Evolutionary conservation across 2,329 filamentous ascomycete genomes (phyloP), one percentile per base, ranked within the genome.

Genomic region (Fusarium falciforme): DNA sequence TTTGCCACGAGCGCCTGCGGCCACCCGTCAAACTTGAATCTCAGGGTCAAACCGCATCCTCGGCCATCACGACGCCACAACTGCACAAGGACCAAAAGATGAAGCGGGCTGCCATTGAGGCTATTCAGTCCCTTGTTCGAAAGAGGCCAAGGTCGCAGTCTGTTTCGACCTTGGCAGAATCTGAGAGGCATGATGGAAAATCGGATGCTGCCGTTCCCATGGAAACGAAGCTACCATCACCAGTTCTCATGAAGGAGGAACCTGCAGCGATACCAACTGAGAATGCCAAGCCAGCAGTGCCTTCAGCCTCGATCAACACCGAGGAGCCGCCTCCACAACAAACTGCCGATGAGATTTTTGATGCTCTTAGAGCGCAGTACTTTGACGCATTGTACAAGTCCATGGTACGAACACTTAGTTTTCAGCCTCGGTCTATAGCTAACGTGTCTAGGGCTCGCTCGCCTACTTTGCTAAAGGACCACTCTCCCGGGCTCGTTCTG

Each of bases 401-500:
- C 66, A 88, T 90, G 85, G 90, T 90, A 81, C 16, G 85, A 76
- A 36, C 12, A 25, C 25, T 40, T 27, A 78, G 83, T 83, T 67
- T 17, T 49, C 25, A 35, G 36, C 20, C 25, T 14, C 16, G 27
- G 4, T 22, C 57, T 25, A 25, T 25, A 59, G 25, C 27, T 60
- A 36, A 77, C 60, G 12, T 61, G 17, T 35, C 4, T 11, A 93
- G 88, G 93, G 93, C 36, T 94, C 93, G 5, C 84, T 96, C 66
- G 93, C 93, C 67, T 96, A 95, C 81, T 95, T 96, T 82, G 92
- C 92, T 22, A 96, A 96, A 84, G 94, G 93, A 1, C 93, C 94
- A 2, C 84, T 96, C 22, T 94, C 93, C 52, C 89, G 93, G 75
- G 92, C 93, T 54, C 89, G 93, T 68, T 92, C 92, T 55, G 89